Conservation (phyloP, 192 early-diverging fungal genomes). For the Coemansia furcata region DNA sequence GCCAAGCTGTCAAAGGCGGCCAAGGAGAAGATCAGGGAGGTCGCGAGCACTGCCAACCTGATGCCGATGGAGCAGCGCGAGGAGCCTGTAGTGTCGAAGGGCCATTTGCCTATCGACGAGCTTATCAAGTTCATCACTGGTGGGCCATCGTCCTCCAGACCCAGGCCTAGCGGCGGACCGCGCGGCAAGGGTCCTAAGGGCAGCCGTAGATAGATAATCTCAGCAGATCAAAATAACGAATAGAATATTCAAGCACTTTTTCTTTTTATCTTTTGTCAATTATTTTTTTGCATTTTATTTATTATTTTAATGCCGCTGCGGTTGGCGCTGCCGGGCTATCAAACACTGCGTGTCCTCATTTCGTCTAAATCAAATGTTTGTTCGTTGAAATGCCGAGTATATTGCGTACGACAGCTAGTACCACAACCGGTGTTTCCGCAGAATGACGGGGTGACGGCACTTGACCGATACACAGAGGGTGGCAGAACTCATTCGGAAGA, state of each 20-base stretch:
- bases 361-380: neutral
- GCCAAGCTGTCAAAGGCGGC: conserved; percentile 48
- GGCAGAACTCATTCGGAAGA: neutral
- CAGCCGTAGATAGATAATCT: conserved; percentile 10
- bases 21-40: conserved; percentile 32
- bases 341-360: neutral
- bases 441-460: neutral
- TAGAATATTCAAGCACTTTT: neutral
- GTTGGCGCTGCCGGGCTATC: neutral
- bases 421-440: neutral
- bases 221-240: neutral
- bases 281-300: neutral
- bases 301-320: conserved; percentile 2
- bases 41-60: conserved; percentile 21
- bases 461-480: neutral
- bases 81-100: conserved; percentile 53
- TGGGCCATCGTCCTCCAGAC: conserved; percentile 10
- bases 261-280: neutral
- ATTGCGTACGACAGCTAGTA: neutral
- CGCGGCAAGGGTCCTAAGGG: conserved; percentile 40
- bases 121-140: conserved; percentile 69
- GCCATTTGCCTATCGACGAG: conserved; percentile 74
- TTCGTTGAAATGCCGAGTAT: neutral
- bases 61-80: conserved; percentile 44
- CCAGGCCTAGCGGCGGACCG: conserved; percentile 36